Percentiles rank a stretch among this genome's conserved stretches.
Conservation (phyloP, 257 asterid genomes). For the Cruciata laevipes region DNA sequence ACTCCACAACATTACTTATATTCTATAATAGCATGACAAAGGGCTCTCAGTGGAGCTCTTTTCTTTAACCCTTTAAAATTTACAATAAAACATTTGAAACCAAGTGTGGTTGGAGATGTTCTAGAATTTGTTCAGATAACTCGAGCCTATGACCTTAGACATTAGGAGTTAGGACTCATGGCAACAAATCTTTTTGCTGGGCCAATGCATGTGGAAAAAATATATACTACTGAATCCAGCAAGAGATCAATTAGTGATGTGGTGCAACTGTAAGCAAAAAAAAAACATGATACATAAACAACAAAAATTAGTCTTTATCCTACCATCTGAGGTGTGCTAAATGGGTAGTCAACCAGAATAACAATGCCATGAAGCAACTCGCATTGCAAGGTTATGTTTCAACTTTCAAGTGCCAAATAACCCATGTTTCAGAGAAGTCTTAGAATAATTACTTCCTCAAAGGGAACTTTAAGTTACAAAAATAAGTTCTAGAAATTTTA, state of each 20-base stretch:
- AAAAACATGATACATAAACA: background rate
- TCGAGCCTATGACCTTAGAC: background rate
- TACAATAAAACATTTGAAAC: background rate
- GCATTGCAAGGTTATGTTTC: background rate
- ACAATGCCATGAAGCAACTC: background rate
- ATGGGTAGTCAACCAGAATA: background rate
- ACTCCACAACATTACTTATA: background rate
- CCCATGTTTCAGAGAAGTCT: background rate
- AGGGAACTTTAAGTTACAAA: background rate
- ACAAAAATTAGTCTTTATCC: background rate
- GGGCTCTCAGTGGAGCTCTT: background rate
- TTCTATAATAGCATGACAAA: background rate
- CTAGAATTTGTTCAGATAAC: background rate
- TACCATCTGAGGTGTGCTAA: background rate
- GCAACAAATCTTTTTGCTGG: background rate
- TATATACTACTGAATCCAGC: background rate
- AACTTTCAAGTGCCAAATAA: background rate
- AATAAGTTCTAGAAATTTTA: background rate
- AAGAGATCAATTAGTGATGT: too few relatives aligned
- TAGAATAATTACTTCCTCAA: background rate
- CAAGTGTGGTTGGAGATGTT: background rate
- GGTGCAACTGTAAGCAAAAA: background rate
- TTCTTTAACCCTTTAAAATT: background rate
- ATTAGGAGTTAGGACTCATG: background rate
- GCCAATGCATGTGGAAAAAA: background rate